Evolutionary conservation across 192 early-diverging fungal species (phyloP), one percentile per base, ranked within the genome.

Genomic region (Coemansia sp.): DNA sequence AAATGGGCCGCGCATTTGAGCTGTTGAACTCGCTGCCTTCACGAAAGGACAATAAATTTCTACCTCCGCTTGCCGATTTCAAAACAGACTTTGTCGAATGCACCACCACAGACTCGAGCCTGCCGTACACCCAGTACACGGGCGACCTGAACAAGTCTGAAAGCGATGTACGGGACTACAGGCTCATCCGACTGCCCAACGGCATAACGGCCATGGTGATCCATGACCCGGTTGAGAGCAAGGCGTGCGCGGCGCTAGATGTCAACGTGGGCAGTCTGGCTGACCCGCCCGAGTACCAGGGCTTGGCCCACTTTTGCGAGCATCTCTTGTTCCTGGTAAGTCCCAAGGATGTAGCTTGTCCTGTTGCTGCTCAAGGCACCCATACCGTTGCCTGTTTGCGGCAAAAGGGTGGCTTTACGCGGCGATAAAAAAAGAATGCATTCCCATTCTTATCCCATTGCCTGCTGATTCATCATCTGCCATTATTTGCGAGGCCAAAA

Each of bases 221-320:
- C 22, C 84, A 85, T 53, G 84, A 58, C 38, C 19, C 39, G 6
- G 38, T 71, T 10, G 80, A 81, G 11, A 85, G 85, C 71, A 82
- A 84, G 67, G 78, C 86, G 20, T 81, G 81, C 26, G 87, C 87
- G 1, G 75, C 82, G 0, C 38, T 86, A 27, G 77, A 79, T 50
- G 87, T 90, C 22, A 80, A 84, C 44, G 86, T 90, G 47, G 88
- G 88, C 27, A 75, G 83, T 35, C 55, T 87, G 29, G 80, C 67
- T 15, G 87, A 88, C 60, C 86, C 85, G 14, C 78, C 77, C 57
- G 72, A 80, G 49, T 60, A 86, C 15, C 83, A 80, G 60, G 88
- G 88, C 1, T 59, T 90, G 46, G 88, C 88, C 1, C 88, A 90
- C 51, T 90, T 87, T 53, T 82, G 84, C 70, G 88, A 90, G 64